phyloP scores from a whole-genome alignment of 495 filamentous ascomycete genomes.

The Friedmanniomyces simplex region DNA sequence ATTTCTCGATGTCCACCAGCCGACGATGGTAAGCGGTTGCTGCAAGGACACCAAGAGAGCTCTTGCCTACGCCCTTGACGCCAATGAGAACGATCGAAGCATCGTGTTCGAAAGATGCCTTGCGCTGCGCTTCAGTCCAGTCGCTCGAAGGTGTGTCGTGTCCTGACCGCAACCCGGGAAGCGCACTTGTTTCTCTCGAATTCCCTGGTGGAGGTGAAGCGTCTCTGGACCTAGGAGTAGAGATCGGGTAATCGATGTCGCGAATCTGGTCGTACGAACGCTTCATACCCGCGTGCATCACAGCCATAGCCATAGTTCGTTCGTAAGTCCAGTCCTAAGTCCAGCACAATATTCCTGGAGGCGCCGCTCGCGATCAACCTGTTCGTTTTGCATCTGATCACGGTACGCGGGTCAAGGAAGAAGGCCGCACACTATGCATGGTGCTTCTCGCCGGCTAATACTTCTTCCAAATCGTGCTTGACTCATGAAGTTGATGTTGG shows the following conservation, averaged over 20 bases:
- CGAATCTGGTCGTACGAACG: slow-evolving; percentile 6
- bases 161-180: neutral
- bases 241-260: neutral
- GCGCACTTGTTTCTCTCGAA: neutral
- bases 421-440: no score
- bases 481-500: no score
- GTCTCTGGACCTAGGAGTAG: neutral
- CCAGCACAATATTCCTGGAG: no score
- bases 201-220: neutral
- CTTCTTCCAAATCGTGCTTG: no score
- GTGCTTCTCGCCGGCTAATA: no score
- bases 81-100: slow-evolving; percentile 68
- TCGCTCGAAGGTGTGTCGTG: neutral
- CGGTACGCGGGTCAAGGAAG: no score
- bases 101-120: slow-evolving; percentile 41
- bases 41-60: slow-evolving; percentile 67
- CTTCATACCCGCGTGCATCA: slow-evolving; percentile 10
- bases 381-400: no score
- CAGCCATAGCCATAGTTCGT: no score
- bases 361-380: no score
- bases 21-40: slow-evolving; percentile 58
- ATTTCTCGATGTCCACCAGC: slow-evolving; percentile 60
- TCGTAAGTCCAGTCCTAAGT: no score
- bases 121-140: neutral
- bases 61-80: slow-evolving; percentile 65